Conservation (phyloP, 192 early-diverging fungal species). For the Podila minutissima region DNA sequence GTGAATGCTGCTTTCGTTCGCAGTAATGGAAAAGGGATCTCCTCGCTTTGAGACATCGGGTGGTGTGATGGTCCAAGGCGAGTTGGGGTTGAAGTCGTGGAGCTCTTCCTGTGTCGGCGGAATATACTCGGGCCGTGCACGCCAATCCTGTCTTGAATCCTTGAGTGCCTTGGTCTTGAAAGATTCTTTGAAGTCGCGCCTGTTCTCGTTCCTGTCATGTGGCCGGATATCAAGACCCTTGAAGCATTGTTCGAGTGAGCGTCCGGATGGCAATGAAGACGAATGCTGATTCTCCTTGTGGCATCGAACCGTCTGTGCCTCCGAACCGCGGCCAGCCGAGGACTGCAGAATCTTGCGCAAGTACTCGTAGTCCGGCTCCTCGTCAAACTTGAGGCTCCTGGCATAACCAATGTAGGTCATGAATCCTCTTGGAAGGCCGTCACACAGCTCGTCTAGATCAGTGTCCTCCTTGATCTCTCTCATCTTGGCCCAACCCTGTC, state of each 20-base stretch:
- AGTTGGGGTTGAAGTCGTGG: slow-evolving; percentile 26
- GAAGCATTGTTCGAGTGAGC: slow-evolving; percentile 17
- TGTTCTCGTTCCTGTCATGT: background rate
- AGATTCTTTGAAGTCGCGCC: slow-evolving; percentile 8
- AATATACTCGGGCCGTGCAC: slow-evolving; percentile 18
- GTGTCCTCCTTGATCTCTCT: slow-evolving; percentile 82
- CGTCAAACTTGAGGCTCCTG: slow-evolving; percentile 75
- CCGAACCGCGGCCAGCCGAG: slow-evolving; percentile 31
- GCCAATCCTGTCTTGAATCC: slow-evolving; percentile 30
- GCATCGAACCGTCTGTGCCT: slow-evolving; percentile 44
- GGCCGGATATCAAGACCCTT: slow-evolving; percentile 20
- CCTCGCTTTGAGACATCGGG: slow-evolving; percentile 11
- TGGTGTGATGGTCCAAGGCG: slow-evolving; percentile 41
- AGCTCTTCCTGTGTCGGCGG: slow-evolving; percentile 13
- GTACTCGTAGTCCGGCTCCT: slow-evolving; percentile 84
- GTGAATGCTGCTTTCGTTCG: slow-evolving; percentile 1
- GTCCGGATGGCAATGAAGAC: background rate
- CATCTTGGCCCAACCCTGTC: slow-evolving; percentile 91
- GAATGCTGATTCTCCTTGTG: slow-evolving; percentile 7
- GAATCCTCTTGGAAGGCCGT: slow-evolving; percentile 79
- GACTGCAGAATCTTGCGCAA: slow-evolving; percentile 54
- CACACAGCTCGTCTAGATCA: slow-evolving; percentile 79
- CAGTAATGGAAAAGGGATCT: background rate
- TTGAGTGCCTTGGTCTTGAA: slow-evolving; percentile 13
- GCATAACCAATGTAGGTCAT: slow-evolving; percentile 75